These are phyloP conservation scores for Aegilops speltoides DNA, from an alignment of 176 grass and related monocot genomes.

Conservation along the genomic window DNA sequence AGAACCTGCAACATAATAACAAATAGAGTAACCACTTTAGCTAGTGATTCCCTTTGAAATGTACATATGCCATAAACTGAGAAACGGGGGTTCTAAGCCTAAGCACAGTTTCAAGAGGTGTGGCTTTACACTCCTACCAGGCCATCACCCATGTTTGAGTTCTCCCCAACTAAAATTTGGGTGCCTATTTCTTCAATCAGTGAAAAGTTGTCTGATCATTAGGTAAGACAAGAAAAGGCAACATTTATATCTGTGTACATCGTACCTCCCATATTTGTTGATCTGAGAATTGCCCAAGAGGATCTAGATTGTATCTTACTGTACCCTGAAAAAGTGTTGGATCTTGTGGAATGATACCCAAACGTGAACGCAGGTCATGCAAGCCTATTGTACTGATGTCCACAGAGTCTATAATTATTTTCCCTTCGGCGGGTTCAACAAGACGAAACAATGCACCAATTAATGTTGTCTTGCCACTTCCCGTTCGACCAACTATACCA, in stretches of 20 bases:
- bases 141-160: too few species aligned
- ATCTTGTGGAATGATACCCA: slow-evolving; percentile 99
- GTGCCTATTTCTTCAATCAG: too few species aligned
- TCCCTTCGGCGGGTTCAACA: slow-evolving; percentile 81
- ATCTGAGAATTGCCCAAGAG: slow-evolving; percentile 66
- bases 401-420: slow-evolving; percentile 68
- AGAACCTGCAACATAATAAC: slow-evolving; percentile 53
- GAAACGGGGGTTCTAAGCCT: too few species aligned
- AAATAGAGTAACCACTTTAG: neutral
- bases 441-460: slow-evolving; percentile 88
- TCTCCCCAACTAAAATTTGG: too few species aligned
- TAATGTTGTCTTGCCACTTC: slow-evolving; percentile 94
- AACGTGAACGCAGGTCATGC: slow-evolving; percentile 80
- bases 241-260: neutral
- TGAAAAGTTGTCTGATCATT: neutral
- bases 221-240: neutral
- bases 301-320: slow-evolving; percentile 88
- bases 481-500: slow-evolving; percentile 91
- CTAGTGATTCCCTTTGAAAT: too few species aligned
- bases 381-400: slow-evolving; percentile 75
- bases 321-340: slow-evolving; percentile 89
- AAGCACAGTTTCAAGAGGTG: neutral
- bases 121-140: neutral
- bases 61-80: too few species aligned
- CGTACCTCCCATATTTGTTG: slow-evolving; percentile 89